Conservation (phyloP, 2,329 filamentous ascomycete species). For the Diaporthe eres region DNA sequence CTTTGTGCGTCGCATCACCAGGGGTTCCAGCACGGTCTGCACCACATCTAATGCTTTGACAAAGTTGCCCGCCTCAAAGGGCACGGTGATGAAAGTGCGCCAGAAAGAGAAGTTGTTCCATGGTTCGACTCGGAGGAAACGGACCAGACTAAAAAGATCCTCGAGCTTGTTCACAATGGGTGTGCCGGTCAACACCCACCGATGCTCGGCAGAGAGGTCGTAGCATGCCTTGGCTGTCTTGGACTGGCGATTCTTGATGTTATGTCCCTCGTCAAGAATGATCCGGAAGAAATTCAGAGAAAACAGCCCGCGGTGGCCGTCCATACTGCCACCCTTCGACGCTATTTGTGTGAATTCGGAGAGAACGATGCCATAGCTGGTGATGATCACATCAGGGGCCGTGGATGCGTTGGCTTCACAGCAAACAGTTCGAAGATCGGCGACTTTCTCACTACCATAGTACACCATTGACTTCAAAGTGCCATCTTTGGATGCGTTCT, state of each 20-base stretch:
- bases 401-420: conserved; percentile 78
- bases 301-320: conserved; percentile 82
- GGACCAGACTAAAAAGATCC: conserved; percentile 92
- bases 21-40: conserved; percentile 93
- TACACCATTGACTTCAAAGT: conserved; percentile 90
- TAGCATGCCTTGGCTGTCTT: conserved; percentile 98
- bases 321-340: conserved; percentile 74
- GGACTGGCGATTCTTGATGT: conserved; percentile 90
- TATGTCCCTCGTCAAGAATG: conserved; percentile 95
- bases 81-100: conserved; percentile 98
- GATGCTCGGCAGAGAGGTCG: conserved; percentile 85
- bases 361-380: conserved; percentile 91
- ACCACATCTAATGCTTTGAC: conserved; percentile 95
- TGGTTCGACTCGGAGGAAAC: conserved; percentile 93
- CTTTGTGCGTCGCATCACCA: conserved; percentile 96
- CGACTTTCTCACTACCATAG: conserved; percentile 88
- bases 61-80: conserved; percentile 96
- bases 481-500: conserved; percentile 88
- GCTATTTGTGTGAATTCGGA: conserved; percentile 88
- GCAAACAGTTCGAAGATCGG: conserved; percentile 84
- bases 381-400: conserved; percentile 92
- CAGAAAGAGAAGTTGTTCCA: conserved; percentile 99
- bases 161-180: conserved; percentile 97
- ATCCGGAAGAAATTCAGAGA: conserved; percentile 95
- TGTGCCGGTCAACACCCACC: conserved; percentile 95